Evolutionary conservation across 805 yeast genomes (phyloP).

Genomic region (Jamesozyma rosinii): DNA sequence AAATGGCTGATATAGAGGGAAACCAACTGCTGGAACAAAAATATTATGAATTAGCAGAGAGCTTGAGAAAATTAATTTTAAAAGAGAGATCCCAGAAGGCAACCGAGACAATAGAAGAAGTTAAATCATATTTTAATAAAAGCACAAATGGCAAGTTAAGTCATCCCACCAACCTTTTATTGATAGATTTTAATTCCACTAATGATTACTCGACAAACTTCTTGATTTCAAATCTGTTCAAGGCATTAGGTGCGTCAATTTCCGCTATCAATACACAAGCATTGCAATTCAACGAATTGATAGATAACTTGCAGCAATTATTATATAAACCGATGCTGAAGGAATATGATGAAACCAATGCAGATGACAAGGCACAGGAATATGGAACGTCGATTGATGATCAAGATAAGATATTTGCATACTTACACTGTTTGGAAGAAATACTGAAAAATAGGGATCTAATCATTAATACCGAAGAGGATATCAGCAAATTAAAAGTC

Average conservation of each 20-base stretch:
- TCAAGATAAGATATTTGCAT: conserved; percentile 61
- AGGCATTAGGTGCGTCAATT: conserved; percentile 11
- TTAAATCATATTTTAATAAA: conserved; percentile 13
- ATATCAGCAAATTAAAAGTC: conserved; percentile 10
- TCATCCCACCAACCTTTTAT: conserved; percentile 6
- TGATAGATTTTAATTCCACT: conserved; percentile 11
- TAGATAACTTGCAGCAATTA: conserved; percentile 11
- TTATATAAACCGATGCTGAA: conserved; percentile 25
- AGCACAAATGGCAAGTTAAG: background rate
- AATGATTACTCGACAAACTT: conserved; percentile 19
- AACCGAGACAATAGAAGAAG: conserved; percentile 18
- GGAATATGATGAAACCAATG: conserved; percentile 12
- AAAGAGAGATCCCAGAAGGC: conserved; percentile 31
- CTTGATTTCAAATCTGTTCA: conserved; percentile 15
- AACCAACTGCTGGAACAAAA: conserved; percentile 41
- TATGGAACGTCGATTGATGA: conserved; percentile 64
- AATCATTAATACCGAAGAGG: conserved; percentile 21
- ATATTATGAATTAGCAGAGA: conserved; percentile 55
- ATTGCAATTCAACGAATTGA: conserved; percentile 15
- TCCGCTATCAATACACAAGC: conserved; percentile 21
- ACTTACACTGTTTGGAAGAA: conserved; percentile 46
- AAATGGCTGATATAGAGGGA: conserved; percentile 19
- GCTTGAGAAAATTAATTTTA: conserved; percentile 44
- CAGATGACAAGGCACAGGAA: conserved; percentile 59
- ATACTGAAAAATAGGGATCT: conserved; percentile 38